phyloP scores from a whole-genome alignment of 176 grass and related monocot genomes.

The Oryza glumipatula region DNA sequence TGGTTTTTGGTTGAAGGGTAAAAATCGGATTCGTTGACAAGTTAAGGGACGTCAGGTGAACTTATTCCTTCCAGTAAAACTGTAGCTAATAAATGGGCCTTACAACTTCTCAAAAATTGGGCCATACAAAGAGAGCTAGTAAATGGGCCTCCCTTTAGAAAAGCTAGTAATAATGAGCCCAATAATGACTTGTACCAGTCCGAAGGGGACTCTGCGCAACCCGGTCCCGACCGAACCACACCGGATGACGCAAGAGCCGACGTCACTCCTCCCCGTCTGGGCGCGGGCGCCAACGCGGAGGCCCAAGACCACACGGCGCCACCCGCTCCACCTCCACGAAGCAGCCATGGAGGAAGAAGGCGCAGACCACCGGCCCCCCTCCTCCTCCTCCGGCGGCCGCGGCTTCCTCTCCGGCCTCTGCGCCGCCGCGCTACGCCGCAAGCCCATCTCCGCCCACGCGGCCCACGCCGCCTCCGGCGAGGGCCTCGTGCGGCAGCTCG shows the following conservation, averaged over 20 bases:
- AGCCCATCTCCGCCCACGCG: conserved; percentile 50
- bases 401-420: conserved; percentile 66
- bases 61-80: too few species aligned
- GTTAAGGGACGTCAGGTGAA: too few species aligned
- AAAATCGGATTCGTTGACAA: too few species aligned
- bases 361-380: conserved; percentile 25
- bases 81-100: not conserved
- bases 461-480: conserved; percentile 37
- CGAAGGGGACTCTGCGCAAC: not conserved
- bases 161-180: not conserved
- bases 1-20: too few species aligned
- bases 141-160: not conserved
- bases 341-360: conserved; percentile 46
- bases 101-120: too few species aligned
- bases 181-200: not conserved
- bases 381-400: conserved; percentile 11
- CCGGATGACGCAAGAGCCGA: conserved; percentile 49
- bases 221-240: not conserved
- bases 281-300: conserved; percentile 49
- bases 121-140: not conserved
- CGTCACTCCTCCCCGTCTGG: conserved; percentile 52
- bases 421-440: conserved; percentile 77
- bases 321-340: conserved; percentile 17
- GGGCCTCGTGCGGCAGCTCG: conserved; percentile 84
- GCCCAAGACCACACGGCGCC: conserved; percentile 39